Evolutionary conservation across 164 flowering plant species (phyloP), one percentile per base, ranked within the genome.

Genomic region (Magnolia kwangsiensis): DNA sequence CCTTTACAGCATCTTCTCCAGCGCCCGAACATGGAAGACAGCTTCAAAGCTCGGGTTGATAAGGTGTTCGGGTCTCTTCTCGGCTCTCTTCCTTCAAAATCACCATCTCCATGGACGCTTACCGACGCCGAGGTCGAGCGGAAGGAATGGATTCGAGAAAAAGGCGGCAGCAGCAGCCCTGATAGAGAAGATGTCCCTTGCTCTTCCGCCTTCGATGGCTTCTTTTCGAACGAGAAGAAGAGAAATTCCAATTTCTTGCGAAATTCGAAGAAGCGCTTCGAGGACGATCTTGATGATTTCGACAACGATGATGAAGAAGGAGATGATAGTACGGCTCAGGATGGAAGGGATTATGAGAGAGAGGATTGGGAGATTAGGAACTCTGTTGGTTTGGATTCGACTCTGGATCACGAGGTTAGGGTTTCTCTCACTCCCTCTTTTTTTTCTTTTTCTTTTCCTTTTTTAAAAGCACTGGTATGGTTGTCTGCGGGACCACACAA

Each of bases 381-480:
- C 13, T 81, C 86, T 4, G 87, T 96, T 55, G 99, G 99, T 18
- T 55, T 80, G 76, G 99, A 96, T 51, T 78, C 85, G 51, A 87
- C 98, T 67, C 90, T 96, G 0, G 99, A 96, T 78, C 81, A 80
- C 10, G 99, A 96, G 97, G 99, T 96, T 27, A 73, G 14, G 50
- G 5, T 63, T 50, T 50, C n/a, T 27, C 59, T 37, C 14, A 45
- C 1, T 71, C 8, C 23, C 7, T 59, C 10, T 51, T 18, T 50
- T 29, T 2, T 27, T 2, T 27, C 29, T 37, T 4, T 37, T 37
- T 37, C 45, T 37, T 37, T 37, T 37, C 7, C 45, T 5, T 37
- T 37, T 37, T 37, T 37, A 37, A 37, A 37, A 37, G 45, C 45
- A 37, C 7, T 37, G 45, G 45, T 37, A 37, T 37, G 45, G 45